Evolutionary conservation across 495 filamentous ascomycete species (phyloP).

Genomic region (Terfezia boudieri): DNA sequence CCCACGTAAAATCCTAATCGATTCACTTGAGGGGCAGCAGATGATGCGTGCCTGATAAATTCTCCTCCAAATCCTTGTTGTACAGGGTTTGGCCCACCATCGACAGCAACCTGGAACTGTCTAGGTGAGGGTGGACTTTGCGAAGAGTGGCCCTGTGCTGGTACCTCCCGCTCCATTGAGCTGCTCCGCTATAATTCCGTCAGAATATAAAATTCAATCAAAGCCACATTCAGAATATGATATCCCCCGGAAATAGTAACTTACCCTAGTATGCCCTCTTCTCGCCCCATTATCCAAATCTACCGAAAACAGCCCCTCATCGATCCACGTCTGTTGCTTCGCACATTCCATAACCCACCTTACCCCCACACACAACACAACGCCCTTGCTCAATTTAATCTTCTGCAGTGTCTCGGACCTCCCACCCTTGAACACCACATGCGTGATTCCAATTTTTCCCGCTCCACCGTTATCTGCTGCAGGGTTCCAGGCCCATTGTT

Average conservation of each 20-base stretch:
- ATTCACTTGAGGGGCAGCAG: slow-evolving; percentile 23
- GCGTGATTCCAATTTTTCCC: slow-evolving; percentile 61
- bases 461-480: slow-evolving; percentile 19
- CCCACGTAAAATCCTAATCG: slow-evolving; percentile 15
- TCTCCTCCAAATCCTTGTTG: slow-evolving; percentile 18
- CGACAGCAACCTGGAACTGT: slow-evolving; percentile 4
- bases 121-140: slow-evolving; percentile 1
- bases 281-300: slow-evolving; percentile 14
- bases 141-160: slow-evolving; percentile 25
- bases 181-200: slow-evolving; percentile 58
- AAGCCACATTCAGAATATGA: slow-evolving; percentile 34
- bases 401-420: slow-evolving; percentile 71
- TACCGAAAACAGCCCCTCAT: slow-evolving; percentile 38
- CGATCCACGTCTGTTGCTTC: slow-evolving; percentile 34
- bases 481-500: slow-evolving; percentile 71
- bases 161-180: slow-evolving; percentile 74
- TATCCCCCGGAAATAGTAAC: background rate
- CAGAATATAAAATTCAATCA: slow-evolving; percentile 21
- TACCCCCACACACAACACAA: slow-evolving; percentile 66
- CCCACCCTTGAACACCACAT: slow-evolving; percentile 90
- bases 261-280: slow-evolving; percentile 14
- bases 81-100: slow-evolving; percentile 9
- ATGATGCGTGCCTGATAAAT: slow-evolving; percentile 30
- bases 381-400: slow-evolving; percentile 46
- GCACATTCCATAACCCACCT: slow-evolving; percentile 59